phyloP scores from a whole-genome alignment of 2,329 filamentous ascomycete species.

The Venturia effusa region DNA sequence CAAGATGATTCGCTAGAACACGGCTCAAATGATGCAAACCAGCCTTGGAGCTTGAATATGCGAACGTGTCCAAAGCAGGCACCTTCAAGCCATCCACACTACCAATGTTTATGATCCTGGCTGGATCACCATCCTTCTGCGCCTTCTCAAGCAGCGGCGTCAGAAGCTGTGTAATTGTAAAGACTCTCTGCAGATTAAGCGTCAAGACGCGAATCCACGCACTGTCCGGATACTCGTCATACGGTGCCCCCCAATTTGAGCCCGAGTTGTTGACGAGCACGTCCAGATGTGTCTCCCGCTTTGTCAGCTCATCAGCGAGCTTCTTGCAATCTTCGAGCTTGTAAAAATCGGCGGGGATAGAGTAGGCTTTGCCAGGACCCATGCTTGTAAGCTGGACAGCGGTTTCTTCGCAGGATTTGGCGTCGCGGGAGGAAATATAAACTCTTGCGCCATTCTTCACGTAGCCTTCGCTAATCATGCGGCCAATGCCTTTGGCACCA shows the following conservation, averaged over 20 bases:
- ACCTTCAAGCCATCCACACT: conserved; percentile 52
- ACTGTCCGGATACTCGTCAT: conserved; percentile 44
- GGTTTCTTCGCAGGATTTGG: conserved; percentile 48
- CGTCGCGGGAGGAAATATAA: conserved; percentile 58
- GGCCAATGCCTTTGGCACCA: conserved; percentile 49
- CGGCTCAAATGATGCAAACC: conserved; percentile 54
- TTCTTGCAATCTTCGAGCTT: conserved; percentile 48
- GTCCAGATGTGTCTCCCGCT: conserved; percentile 43
- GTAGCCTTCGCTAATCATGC: conserved; percentile 58
- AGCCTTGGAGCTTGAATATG: conserved; percentile 52
- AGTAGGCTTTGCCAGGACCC: conserved; percentile 46
- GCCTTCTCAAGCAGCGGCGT: conserved; percentile 50
- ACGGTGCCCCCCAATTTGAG: conserved; percentile 51
- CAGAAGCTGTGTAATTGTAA: conserved; percentile 53
- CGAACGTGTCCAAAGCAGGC: conserved; percentile 46
- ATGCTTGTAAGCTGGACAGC: conserved; percentile 46
- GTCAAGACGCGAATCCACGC: conserved; percentile 48
- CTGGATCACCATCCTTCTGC: conserved; percentile 33
- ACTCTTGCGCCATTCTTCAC: conserved; percentile 55
- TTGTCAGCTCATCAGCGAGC: conserved; percentile 47
- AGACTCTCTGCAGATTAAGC: conserved; percentile 52
- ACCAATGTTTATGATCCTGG: conserved; percentile 55
- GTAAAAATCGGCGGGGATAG: conserved; percentile 51
- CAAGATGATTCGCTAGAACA: conserved; percentile 53
- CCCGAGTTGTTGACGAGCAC: conserved; percentile 58